Conservation (phyloP, 441 rosid genomes). For the Populus tomentosa region DNA sequence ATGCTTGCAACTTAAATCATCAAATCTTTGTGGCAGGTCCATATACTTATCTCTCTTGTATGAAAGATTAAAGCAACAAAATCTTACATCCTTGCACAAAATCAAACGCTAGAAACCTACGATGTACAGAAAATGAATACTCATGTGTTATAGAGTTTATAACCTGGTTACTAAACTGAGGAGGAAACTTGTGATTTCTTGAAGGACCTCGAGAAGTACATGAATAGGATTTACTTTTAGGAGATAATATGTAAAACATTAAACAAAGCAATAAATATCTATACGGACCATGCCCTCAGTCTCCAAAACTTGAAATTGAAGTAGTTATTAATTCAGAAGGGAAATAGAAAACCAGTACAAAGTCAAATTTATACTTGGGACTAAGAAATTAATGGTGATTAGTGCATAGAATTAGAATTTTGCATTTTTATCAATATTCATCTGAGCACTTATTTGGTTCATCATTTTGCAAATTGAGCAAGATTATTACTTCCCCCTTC, state of each 20-base stretch:
- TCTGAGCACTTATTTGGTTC: too few relatives aligned
- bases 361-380: not conserved
- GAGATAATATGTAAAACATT: not conserved
- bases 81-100: not conserved
- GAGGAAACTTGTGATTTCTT: not conserved
- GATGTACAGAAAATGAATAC: not conserved
- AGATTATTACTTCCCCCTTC: too few relatives aligned
- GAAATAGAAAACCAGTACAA: not conserved
- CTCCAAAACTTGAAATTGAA: not conserved
- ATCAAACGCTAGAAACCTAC: not conserved
- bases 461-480: too few relatives aligned
- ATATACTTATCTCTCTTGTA: too few relatives aligned
- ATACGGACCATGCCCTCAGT: not conserved
- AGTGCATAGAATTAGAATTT: too few relatives aligned
- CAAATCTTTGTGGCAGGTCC: too few relatives aligned
- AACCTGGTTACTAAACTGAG: not conserved
- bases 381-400: not conserved
- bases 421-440: too few relatives aligned
- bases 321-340: not conserved
- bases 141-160: not conserved
- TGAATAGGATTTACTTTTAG: not conserved
- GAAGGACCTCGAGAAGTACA: not conserved
- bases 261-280: not conserved
- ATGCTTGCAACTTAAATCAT: too few relatives aligned
- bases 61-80: not conserved